Base-by-base conservation (phyloP, 1,284 basidiomycete species). In the Moesziomyces sp. region DNA sequence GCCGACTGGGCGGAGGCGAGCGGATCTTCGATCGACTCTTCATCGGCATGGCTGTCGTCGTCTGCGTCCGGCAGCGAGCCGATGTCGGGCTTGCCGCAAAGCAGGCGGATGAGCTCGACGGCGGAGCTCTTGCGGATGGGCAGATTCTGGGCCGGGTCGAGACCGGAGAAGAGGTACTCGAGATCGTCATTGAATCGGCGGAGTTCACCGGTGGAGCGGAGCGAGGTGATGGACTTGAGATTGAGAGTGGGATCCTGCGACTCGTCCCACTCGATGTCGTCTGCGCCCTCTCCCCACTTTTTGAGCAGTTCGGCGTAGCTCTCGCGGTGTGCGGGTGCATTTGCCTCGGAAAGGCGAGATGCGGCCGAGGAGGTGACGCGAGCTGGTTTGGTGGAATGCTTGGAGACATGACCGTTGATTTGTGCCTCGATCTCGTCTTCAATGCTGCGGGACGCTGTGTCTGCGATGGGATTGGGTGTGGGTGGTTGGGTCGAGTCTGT, bases 201-300 rank as follows among this genome's bases (percentile, higher is more conserved):
- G 9, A 75, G 63, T 49, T 74, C 75, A 43, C 69, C 69, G 13
- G 46, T 48, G 7, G 69, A 68, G 13, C 68, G 69, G 18, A 69
- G 69, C 7, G 74, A 72, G 30, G 65, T 73, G 61, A 69, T 72
- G 44, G 73, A 75, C 40, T 67, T 75, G 56, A 75, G 68, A 43
- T 69, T 69, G 58, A 74, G 62, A 19, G 72, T 66, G 3, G 72
- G 72, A 23, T 74, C 66, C 30, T 75, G 73, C 42, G 73, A 75
- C 40, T 75, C 68, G 30, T 75, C 73, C 73, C 68, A 70, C 43
- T 75, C 73, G 30, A 74, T 74, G 28, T 75, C 68, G 33, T 75
- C 73, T 6, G 63, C 73, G 5, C 63, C 64, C 9, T 71, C 67
- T 42, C 73, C 73, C 73, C 73, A 75, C 57, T 61, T 75, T 56